Base-by-base conservation (phyloP, 441 rosid genomes). In the Euphorbia celastroides region DNA sequence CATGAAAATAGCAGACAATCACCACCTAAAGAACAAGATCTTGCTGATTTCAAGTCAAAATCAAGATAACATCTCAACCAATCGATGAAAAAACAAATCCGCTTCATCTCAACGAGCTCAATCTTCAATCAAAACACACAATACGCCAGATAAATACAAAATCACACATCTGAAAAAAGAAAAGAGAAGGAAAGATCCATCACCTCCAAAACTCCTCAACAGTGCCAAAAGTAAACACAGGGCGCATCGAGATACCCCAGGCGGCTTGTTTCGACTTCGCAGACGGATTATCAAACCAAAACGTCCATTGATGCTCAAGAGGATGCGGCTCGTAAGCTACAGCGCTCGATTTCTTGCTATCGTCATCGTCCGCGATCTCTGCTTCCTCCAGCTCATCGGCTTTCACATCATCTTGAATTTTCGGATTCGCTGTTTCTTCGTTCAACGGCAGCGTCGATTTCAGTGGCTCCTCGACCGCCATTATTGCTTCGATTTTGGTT, bases 121-220 rank as follows among this genome's bases (percentile, higher is more conserved):
- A n/a, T 17, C 5, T 16, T 48, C 20, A 3, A 22, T 16, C n/a
- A 55, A 55, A 52, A 9, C 17, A 56, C 30, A 16, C 26, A 5
- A 36, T 7, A 66, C 28, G 65, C 32, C n/a, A 3, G 1, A 4
- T 38, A 38, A 3, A 38, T 11, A 38, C 12, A 36, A 7, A 56
- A 44, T 31, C 28, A 75, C 9, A 32, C 0, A 56, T 60, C 20
- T n/a, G 59, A 57, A 41, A 31, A 7, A 1, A 10, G 19, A 50
- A 8, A 23, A 12, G 46, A 25, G 62, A 23, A 7, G 1, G 19
- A 14, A 31, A 31, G 38, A 17, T 26, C 25, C 2, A 3, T 30
- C 20, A 94, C 99, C 96, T 76, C 97, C 98, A 89, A 64, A 92
- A 94, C 68, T 88, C 89, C 65, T 92, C 90, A 11, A 84, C 84